Base-by-base conservation (phyloP, 805 yeast genomes). In the Saccharomycopsis babjevae region DNA sequence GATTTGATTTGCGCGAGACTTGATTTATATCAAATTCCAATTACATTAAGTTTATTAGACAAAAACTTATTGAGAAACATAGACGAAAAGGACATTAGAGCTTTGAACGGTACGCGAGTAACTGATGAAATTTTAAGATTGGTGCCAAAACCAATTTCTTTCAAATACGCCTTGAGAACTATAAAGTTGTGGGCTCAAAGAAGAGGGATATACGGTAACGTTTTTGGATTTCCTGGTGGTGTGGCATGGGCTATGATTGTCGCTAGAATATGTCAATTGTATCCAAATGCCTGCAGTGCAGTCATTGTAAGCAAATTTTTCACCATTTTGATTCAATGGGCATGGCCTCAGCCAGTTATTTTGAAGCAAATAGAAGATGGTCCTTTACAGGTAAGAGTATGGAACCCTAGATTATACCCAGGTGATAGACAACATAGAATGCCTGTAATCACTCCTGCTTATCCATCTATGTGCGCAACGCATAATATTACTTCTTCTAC, bases 231-330 rank as follows among this genome's bases (percentile, higher is more conserved):
- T 73, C 99, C 98, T 0, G 99, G 99, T 69, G 99, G 99, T 73
- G 99, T 94, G 57, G 99, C 99, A 0, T 94, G 99, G 99, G 99
- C 99, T 0, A 94, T 94, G 97, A 73, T 94, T 50, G 97, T 92
- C n/a, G 99, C 98, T 1, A 80, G 99, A 68, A 90, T 94, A 34
- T 94, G 99, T 73, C 99, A 94, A 72, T 75, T 94, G 57, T 94
- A 93, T 71, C 99, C 99, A 10, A 93, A 93, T 73, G 96, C 98
- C 0, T 96, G 91, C 13, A 86, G 97, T 64, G 89, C 98, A 0
- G 90, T 88, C 1, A 87, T 94, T 58, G 85, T 94, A n/a, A 83
- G 86, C 62, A 88, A 91, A 70, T 94, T 94, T 71, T 94, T 94
- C 74, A 82, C 83, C 65, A 90, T 94, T 64, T 81, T 89, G 67